A percentile compares a stretch with the other conserved stretches of the same genome.
phyloP scores from a whole-genome alignment of 805 yeast species.

The Kodamaea sagamina region DNA sequence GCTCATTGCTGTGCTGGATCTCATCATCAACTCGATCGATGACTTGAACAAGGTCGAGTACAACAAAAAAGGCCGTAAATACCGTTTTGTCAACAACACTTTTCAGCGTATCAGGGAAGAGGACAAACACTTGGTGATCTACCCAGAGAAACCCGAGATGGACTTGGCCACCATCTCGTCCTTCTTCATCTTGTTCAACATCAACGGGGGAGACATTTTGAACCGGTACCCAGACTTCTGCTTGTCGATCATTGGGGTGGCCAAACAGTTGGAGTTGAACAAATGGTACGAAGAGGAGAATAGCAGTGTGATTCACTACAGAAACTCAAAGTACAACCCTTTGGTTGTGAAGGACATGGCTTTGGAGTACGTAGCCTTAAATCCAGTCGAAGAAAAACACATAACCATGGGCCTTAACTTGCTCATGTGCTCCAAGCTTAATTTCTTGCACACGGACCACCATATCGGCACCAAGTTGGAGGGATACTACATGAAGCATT shows the following conservation, averaged over 20 bases:
- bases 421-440: constrained; percentile 48
- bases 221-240: constrained; percentile 43
- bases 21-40: constrained; percentile 36
- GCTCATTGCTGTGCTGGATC: constrained; percentile 36
- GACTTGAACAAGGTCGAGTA: constrained; percentile 37
- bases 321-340: constrained; percentile 37
- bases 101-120: constrained; percentile 52
- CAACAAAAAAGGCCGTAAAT: constrained; percentile 49
- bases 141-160: constrained; percentile 29
- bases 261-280: constrained; percentile 49
- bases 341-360: constrained; percentile 32
- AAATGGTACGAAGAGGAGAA: constrained; percentile 52
- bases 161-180: constrained; percentile 45
- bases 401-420: constrained; percentile 45
- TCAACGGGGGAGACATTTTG: constrained; percentile 40
- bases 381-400: constrained; percentile 33
- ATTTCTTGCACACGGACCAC: constrained; percentile 58
- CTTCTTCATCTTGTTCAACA: constrained; percentile 41
- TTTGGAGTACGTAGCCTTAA: constrained; percentile 26
- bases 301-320: constrained; percentile 40
- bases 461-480: constrained; percentile 53
- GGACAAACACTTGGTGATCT: constrained; percentile 48
- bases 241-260: constrained; percentile 49
- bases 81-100: constrained; percentile 48
- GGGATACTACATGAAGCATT: constrained; percentile 43